Conservation (phyloP, 768 basidiomycete genomes). For the Rhodotorula diobovata region DNA sequence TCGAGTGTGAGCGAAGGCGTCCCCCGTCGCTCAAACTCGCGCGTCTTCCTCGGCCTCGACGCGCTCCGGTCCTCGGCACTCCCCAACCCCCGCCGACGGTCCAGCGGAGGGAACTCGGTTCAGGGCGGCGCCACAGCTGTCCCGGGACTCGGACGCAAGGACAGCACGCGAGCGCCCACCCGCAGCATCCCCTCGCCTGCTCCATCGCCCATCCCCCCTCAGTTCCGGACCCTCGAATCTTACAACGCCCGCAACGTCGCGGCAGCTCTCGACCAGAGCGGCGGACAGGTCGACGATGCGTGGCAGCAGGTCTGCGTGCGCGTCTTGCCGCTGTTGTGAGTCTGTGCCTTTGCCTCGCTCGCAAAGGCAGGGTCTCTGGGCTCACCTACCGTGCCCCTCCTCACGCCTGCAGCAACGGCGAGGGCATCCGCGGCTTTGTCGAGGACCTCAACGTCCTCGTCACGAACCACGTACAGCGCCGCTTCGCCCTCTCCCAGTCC, state of each 20-base stretch:
- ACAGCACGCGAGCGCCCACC: not conserved
- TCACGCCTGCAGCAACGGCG: slow-evolving; percentile 38
- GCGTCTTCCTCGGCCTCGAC: too few species aligned
- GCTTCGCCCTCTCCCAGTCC: slow-evolving; percentile 11
- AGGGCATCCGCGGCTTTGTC: slow-evolving; percentile 41
- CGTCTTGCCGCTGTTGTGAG: slow-evolving; percentile 42
- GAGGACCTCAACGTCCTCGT: slow-evolving; percentile 41
- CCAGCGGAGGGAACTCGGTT: not conserved
- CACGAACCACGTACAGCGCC: slow-evolving; percentile 39
- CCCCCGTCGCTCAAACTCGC: not conserved
- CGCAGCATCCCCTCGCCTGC: not conserved
- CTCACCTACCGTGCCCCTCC: not conserved
- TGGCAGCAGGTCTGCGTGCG: slow-evolving; percentile 42
- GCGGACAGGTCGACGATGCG: slow-evolving; percentile 35
- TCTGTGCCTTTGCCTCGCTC: not conserved
- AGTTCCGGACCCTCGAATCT: slow-evolving; percentile 9
- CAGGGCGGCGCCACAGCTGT: not conserved
- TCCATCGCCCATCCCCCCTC: not conserved
- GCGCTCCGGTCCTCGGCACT: too few species aligned
- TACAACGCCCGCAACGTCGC: slow-evolving; percentile 32
- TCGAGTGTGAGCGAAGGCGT: not conserved
- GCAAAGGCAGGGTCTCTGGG: not conserved
- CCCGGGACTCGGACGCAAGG: not conserved
- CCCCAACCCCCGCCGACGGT: not conserved
- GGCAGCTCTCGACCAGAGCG: slow-evolving; percentile 20